Percentiles rank a stretch among this genome's conserved stretches.
Evolutionary conservation across 208 protist genomes (phyloP).

Genomic region (Wallacemonas rigidus): DNA sequence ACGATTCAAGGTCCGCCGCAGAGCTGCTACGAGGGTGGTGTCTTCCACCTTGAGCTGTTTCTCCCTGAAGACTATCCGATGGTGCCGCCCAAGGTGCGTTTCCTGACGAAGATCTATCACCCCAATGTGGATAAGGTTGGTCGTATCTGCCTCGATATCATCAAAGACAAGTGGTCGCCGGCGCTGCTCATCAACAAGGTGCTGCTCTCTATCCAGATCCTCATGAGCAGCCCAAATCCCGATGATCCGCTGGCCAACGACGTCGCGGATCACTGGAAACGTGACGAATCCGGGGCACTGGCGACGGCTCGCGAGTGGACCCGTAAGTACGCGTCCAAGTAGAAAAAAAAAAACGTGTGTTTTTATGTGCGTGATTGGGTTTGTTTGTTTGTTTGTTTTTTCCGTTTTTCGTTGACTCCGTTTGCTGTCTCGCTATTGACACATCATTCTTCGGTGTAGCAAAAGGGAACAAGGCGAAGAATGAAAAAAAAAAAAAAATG

Average conservation of each 20-base stretch:
- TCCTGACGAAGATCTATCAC: constrained; percentile 99
- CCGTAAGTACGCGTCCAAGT: constrained; percentile 63
- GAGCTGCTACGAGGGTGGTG: constrained; percentile 89
- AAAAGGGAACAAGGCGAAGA: neutral
- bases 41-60: constrained; percentile 87
- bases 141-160: constrained; percentile 99
- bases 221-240: constrained; percentile 99
- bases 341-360: constrained; percentile 16
- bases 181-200: constrained; percentile 99
- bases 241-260: constrained; percentile 99
- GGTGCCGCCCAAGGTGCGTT: constrained; percentile 98
- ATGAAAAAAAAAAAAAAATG: constrained; percentile 10
- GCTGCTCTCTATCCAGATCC: constrained; percentile 99
- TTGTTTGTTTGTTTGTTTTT: neutral
- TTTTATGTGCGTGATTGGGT: neutral
- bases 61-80: constrained; percentile 93
- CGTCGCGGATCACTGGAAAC: constrained; percentile 95
- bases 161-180: constrained; percentile 99
- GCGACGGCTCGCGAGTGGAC: constrained; percentile 84
- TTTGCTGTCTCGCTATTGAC: neutral
- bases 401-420: neutral
- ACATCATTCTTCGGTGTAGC: neutral
- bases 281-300: constrained; percentile 68
- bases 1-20: constrained; percentile 87
- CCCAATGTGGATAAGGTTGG: constrained; percentile 99